Conservation (phyloP, 164 flowering plant genomes). For the Dillenia turbinata region DNA sequence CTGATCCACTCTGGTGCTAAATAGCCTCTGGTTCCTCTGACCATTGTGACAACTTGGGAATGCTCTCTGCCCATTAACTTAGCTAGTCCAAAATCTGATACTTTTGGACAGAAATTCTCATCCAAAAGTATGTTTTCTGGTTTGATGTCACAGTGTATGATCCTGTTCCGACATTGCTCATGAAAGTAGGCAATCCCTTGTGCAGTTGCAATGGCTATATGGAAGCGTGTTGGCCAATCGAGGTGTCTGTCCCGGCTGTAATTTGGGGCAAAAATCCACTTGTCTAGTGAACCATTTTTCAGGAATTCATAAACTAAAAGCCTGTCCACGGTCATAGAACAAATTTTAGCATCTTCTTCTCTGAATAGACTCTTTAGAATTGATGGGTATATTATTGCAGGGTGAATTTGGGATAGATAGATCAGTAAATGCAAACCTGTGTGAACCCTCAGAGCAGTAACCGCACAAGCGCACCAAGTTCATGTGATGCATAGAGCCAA, state of each 20-base stretch:
- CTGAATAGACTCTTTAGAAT: not conserved
- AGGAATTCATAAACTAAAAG: slow-evolving; percentile 90
- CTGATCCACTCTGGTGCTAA: slow-evolving; percentile 96
- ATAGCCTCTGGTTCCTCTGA: slow-evolving; percentile 93
- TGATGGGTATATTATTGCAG: not conserved
- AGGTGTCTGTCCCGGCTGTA: slow-evolving; percentile 34
- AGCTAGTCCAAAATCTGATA: slow-evolving; percentile 92
- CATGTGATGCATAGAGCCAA: slow-evolving; percentile 97
- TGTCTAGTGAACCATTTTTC: slow-evolving; percentile 89
- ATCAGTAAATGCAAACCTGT: slow-evolving; percentile 37
- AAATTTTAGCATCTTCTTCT: not conserved
- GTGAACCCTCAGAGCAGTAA: slow-evolving; percentile 82
- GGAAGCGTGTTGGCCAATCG: slow-evolving; percentile 77
- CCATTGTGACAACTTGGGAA: slow-evolving; percentile 88
- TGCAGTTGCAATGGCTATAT: slow-evolving; percentile 75
- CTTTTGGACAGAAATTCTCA: slow-evolving; percentile 81
- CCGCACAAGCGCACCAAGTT: slow-evolving; percentile 91
- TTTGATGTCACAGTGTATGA: slow-evolving; percentile 95
- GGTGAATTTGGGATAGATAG: not conserved
- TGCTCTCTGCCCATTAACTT: slow-evolving; percentile 93
- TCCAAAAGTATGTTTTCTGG: slow-evolving; percentile 92
- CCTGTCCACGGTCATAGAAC: slow-evolving; percentile 27
- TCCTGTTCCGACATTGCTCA: slow-evolving; percentile 81
- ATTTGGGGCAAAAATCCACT: slow-evolving; percentile 83
- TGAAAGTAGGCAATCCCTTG: slow-evolving; percentile 94